Conservation (phyloP, 2,329 filamentous ascomycete genomes). For the Cercospora beticola region DNA sequence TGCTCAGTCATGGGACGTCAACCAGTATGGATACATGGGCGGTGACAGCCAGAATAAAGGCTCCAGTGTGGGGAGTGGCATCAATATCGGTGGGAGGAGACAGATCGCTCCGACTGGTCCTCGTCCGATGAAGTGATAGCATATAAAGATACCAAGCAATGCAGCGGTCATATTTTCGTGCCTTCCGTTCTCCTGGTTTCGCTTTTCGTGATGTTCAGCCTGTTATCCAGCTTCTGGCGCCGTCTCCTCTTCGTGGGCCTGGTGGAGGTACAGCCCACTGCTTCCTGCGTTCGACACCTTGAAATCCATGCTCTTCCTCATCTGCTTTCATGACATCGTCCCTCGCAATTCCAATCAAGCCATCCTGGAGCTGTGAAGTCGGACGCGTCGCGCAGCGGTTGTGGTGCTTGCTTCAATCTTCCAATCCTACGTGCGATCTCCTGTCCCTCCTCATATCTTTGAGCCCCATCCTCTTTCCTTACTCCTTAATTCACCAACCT, state of each 20-base stretch:
- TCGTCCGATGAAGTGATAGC: slow-evolving; percentile 57
- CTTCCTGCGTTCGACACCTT: neutral
- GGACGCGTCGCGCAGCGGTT: neutral
- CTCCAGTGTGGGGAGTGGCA: slow-evolving; percentile 60
- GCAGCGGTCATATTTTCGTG: slow-evolving; percentile 3
- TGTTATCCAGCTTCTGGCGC: neutral
- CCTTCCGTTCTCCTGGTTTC: neutral
- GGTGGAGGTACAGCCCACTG: neutral
- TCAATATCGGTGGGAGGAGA: slow-evolving; percentile 64
- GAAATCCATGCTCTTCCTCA: neutral
- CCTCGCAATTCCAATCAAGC: neutral
- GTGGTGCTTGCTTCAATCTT: neutral
- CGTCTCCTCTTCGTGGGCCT: neutral
- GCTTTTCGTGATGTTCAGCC: neutral
- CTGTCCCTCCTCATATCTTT: neutral
- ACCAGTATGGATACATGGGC: slow-evolving; percentile 74
- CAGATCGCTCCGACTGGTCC: slow-evolving; percentile 70
- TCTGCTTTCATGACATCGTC: neutral
- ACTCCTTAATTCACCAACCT: slow-evolving; percentile 36
- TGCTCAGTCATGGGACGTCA: slow-evolving; percentile 73
- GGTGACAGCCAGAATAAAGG: slow-evolving; percentile 70
- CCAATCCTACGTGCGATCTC: neutral
- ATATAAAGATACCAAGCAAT: slow-evolving; percentile 12
- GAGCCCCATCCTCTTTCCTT: neutral
- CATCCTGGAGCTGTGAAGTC: neutral